These are phyloP conservation scores for Paraconiothyrium sp. DNA, from an alignment of 2,329 filamentous ascomycete species.

Conservation along the genomic window DNA sequence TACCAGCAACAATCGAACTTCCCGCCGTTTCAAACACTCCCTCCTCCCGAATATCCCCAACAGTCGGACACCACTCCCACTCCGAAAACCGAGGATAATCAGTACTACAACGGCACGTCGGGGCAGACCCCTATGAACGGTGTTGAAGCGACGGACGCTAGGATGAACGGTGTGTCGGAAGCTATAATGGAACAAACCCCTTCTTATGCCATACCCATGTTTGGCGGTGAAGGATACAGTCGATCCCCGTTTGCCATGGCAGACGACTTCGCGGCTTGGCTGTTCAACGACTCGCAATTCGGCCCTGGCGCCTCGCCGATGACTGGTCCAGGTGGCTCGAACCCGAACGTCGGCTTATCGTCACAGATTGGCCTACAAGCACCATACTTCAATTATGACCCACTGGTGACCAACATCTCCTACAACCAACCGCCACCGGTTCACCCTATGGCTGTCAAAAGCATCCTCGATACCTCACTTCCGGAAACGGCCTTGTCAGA, in stretches of 20 bases:
- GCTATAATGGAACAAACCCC: constrained; percentile 57
- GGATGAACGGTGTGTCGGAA: constrained; percentile 49
- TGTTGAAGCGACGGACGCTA: constrained; percentile 47
- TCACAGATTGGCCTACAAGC: constrained; percentile 57
- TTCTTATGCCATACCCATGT: constrained; percentile 80
- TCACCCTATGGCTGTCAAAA: constrained; percentile 90
- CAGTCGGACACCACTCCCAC: constrained; percentile 46
- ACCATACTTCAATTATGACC: constrained; percentile 61
- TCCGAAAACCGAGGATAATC: constrained; percentile 43
- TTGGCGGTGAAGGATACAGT: constrained; percentile 82
- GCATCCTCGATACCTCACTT: constrained; percentile 79
- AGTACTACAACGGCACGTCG: constrained; percentile 48
- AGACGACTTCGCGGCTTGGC: constrained; percentile 85
- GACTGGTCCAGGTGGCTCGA: constrained; percentile 32
- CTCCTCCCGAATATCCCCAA: constrained; percentile 64
- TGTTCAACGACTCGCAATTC: constrained; percentile 76
- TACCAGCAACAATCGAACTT: constrained; percentile 69
- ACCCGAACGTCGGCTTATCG: constrained; percentile 53
- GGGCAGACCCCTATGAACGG: constrained; percentile 50
- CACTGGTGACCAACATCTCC: constrained; percentile 59
- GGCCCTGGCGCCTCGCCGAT: constrained; percentile 50
- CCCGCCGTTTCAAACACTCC: constrained; percentile 67
- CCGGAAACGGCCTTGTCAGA: constrained; percentile 85
- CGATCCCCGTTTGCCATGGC: constrained; percentile 89
- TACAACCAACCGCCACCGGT: constrained; percentile 65